A percentile compares a stretch with the other conserved stretches of the same genome.
These are phyloP conservation scores for Leptomonas pyrrhocoris DNA, from an alignment of 208 protist species.

Conservation along the genomic window DNA sequence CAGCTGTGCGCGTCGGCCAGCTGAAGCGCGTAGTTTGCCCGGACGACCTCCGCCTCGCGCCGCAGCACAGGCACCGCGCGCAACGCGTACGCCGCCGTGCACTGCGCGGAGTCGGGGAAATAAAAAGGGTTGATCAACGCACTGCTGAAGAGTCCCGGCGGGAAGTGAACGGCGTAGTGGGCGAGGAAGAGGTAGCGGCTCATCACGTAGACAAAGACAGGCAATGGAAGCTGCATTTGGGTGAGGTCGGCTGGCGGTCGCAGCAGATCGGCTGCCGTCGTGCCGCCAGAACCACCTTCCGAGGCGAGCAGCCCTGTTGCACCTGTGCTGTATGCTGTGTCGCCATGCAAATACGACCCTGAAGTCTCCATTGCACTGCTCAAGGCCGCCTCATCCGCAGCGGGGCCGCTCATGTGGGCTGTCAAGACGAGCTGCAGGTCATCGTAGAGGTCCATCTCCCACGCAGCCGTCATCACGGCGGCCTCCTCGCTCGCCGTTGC, in stretches of 20 bases:
- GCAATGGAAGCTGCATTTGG: constrained; percentile 48
- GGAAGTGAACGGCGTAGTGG: constrained; percentile 60
- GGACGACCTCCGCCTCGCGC: constrained; percentile 13
- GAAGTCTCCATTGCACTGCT: constrained; percentile 19
- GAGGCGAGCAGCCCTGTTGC: not conserved
- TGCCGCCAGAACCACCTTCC: not conserved
- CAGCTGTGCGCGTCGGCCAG: constrained; percentile 31
- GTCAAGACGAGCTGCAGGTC: constrained; percentile 33
- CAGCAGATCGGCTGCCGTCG: constrained; percentile 8
- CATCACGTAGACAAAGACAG: constrained; percentile 79
- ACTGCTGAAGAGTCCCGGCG: constrained; percentile 47
- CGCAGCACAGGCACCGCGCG: constrained; percentile 31
- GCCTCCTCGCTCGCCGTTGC: not conserved
- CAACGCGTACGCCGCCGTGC: constrained; percentile 37
- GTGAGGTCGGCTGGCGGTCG: constrained; percentile 10
- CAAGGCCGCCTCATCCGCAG: constrained; percentile 15
- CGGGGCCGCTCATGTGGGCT: constrained; percentile 10
- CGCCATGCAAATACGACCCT: not conserved
- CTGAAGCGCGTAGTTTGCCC: constrained; percentile 20
- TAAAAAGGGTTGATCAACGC: constrained; percentile 50
- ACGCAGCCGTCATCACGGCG: constrained; percentile 14
- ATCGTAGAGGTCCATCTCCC: constrained; percentile 58
- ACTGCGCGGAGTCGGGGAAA: constrained; percentile 39
- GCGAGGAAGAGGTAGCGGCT: constrained; percentile 69
- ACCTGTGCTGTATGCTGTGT: not conserved